Base-by-base conservation (phyloP, 495 filamentous ascomycete genomes). In the Penicillium crystallinum region DNA sequence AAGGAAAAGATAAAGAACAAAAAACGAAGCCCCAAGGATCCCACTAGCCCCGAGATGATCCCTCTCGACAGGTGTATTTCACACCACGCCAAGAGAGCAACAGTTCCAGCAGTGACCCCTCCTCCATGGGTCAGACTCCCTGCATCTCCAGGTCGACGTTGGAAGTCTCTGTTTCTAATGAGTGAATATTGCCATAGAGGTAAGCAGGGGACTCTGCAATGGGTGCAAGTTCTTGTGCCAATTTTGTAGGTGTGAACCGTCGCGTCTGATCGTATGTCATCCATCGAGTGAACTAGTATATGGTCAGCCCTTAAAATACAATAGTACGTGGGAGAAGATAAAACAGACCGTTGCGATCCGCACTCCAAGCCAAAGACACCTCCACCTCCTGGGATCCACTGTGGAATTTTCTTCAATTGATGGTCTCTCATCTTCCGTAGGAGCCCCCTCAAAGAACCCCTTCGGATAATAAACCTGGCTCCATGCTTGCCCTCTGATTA, bases 341-440 rank as follows among this genome's bases (percentile, higher is more conserved):
- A 49, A 14, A 59, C 77, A 42, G 47, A 79, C 76, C 63, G 54
- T 72, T 56, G 87, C 79, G n/a, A 50, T 50, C 2, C 48, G 27
- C 6, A 50, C 37, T 23, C 48, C 48, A 33, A 50, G 37, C 48
- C 48, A 50, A 11, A 50, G 48, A 12, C 48, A 50, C 12, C 48
- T 17, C 12, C 42, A 37, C 14, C 1, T 41, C 42, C 48, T 41
- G 3, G 37, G 14, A 25, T 34, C 17, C 14, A 50, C 29, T 18
- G 37, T 50, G 0, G 37, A 33, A 4, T 7, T 19, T n/a, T 23
- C 12, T 23, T 42, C 37, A 12, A 34, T 42, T 7, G 29, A 78
- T 18, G 88, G 81, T 50, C 89, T 86, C 18, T 93, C 88, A 31
- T 93, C 87, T 46, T 91, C 89, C 6, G 85, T 77, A 54, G 79